phyloP scores from a whole-genome alignment of 352 stramenopile species.

The Pythium angustatum region DNA sequence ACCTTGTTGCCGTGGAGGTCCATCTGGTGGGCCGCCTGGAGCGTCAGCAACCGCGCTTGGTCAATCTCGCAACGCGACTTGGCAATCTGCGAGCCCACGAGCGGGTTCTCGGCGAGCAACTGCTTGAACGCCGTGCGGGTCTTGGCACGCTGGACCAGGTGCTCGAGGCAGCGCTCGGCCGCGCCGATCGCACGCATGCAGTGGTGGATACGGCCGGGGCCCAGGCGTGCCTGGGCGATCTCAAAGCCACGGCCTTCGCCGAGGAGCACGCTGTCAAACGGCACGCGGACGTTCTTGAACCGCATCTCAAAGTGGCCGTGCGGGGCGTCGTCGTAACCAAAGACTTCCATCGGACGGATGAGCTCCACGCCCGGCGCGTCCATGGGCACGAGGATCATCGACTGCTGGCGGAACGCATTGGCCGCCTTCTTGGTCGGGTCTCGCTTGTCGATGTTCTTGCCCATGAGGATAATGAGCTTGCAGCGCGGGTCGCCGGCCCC shows the following conservation, averaged over 20 bases:
- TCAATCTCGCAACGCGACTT: conserved; percentile 81
- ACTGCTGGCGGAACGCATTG: conserved; percentile 77
- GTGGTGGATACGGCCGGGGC: conserved; percentile 96
- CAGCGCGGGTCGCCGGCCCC: conserved; percentile 95
- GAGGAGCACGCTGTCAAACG: conserved; percentile 85
- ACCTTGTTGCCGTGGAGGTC: conserved; percentile 84
- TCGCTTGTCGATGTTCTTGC: conserved; percentile 51
- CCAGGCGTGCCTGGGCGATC: conserved; percentile 91
- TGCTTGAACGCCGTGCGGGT: conserved; percentile 94
- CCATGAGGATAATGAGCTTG: conserved; percentile 88
- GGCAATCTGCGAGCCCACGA: conserved; percentile 85
- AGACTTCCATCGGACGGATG: conserved; percentile 89
- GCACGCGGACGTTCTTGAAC: conserved; percentile 93
- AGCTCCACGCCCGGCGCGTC: conserved; percentile 91
- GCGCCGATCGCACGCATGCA: conserved; percentile 96
- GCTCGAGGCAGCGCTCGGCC: conserved; percentile 83
- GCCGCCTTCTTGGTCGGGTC: conserved; percentile 29
- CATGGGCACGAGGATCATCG: conserved; percentile 92
- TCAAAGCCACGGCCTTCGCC: conserved; percentile 87
- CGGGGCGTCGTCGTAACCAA: conserved; percentile 97
- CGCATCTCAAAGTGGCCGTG: conserved; percentile 95
- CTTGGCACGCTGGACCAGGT: conserved; percentile 88
- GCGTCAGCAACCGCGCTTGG: conserved; percentile 83
- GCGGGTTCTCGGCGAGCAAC: conserved; percentile 86
- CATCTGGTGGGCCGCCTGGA: conserved; percentile 90